A percentile compares a stretch with the other conserved stretches of the same genome.
These are phyloP conservation scores for Solanum pinnatisectum DNA, from an alignment of 257 asterid species.

Conservation along the genomic window DNA sequence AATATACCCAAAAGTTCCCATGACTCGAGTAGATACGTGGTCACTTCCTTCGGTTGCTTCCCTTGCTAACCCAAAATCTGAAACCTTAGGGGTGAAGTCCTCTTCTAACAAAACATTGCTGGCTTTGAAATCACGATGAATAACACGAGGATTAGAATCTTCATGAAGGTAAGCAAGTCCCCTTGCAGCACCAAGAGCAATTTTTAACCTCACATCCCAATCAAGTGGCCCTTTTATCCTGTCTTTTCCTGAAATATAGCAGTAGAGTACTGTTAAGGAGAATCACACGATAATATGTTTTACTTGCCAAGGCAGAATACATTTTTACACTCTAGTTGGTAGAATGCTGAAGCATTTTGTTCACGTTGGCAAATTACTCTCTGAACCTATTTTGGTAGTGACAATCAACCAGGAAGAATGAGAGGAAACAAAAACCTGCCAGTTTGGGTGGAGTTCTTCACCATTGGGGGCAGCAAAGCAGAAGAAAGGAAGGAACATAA, in stretches of 20 bases:
- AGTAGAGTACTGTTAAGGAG: background rate
- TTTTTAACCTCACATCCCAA: conserved; percentile 93
- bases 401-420: background rate
- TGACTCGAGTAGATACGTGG: conserved; percentile 92
- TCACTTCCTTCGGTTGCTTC: conserved; percentile 97
- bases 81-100: conserved; percentile 91
- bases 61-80: conserved; percentile 96
- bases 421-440: background rate
- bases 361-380: background rate
- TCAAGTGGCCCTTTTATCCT: conserved; percentile 55
- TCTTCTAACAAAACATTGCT: conserved; percentile 84
- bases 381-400: background rate
- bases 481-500: background rate
- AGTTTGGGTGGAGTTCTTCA: background rate
- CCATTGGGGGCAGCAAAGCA: background rate
- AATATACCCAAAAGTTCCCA: conserved; percentile 98
- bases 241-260: conserved; percentile 58
- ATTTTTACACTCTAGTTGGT: background rate
- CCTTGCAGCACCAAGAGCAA: conserved; percentile 97
- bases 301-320: background rate
- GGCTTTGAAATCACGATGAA: conserved; percentile 95
- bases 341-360: background rate
- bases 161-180: conserved; percentile 98
- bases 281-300: background rate
- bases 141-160: conserved; percentile 96